Evolutionary conservation across 1,284 basidiomycete genomes (phyloP).

Genomic region (Rhodotorula sp.): DNA sequence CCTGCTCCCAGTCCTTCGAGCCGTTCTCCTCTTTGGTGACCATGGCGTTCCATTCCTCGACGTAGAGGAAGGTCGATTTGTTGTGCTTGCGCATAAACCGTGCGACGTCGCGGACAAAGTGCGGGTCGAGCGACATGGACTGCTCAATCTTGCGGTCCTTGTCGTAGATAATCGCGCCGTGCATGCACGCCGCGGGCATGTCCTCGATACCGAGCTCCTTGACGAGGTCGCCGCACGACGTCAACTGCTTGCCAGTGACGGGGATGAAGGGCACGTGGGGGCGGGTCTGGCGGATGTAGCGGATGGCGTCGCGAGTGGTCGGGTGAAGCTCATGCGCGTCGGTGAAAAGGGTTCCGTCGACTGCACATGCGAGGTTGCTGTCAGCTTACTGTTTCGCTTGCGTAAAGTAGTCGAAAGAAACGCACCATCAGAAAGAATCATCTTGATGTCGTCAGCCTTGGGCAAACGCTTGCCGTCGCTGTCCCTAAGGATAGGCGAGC

Average conservation of each 20-base stretch:
- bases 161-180: conserved; percentile 43
- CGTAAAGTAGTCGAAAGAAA: too few species aligned
- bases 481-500: conserved; percentile 17
- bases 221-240: conserved; percentile 38
- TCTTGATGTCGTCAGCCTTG: conserved; percentile 34
- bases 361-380: not conserved
- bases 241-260: conserved; percentile 42
- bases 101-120: conserved; percentile 39
- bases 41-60: conserved; percentile 41
- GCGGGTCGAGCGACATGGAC: conserved; percentile 33
- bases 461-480: conserved; percentile 27
- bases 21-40: conserved; percentile 41
- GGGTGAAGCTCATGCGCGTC: conserved; percentile 42
- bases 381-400: not conserved
- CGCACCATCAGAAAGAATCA: conserved; percentile 39
- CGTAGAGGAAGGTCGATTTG: conserved; percentile 43
- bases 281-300: conserved; percentile 35
- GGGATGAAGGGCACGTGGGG: conserved; percentile 42
- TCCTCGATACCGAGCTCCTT: conserved; percentile 29
- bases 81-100: conserved; percentile 42
- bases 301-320: conserved; percentile 31
- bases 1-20: conserved; percentile 40
- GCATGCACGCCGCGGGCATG: conserved; percentile 37
- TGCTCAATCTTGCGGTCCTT: conserved; percentile 39
- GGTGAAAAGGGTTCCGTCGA: conserved; percentile 43